A percentile compares a stretch with the other conserved stretches of the same genome.
Evolutionary conservation across 257 asterid genomes (phyloP).

Genomic region (Euphrasia confusa): DNA sequence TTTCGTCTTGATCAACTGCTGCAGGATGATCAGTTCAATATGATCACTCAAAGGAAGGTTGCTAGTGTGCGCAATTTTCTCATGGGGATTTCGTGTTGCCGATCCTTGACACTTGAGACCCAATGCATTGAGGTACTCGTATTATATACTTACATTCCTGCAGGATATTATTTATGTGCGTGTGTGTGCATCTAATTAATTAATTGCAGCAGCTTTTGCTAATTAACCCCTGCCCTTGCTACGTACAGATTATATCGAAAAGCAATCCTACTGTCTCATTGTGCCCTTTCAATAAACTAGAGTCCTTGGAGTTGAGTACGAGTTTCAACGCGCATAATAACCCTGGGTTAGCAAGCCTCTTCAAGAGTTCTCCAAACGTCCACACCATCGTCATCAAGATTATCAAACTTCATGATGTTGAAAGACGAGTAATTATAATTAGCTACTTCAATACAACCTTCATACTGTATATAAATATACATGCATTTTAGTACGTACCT

Average conservation of each 20-base stretch:
- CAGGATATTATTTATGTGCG: too few species aligned
- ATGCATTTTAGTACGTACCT: too few species aligned
- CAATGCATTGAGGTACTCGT: conserved; percentile 71
- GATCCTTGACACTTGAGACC: conserved; percentile 45
- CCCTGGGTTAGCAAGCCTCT: conserved; percentile 52
- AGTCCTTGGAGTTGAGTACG: conserved; percentile 52
- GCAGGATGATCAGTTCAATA: conserved; percentile 22
- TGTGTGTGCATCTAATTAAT: too few species aligned
- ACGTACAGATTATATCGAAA: conserved; percentile 66
- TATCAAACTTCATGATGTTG: conserved; percentile 24
- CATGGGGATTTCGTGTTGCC: conserved; percentile 56
- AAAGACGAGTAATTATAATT: conserved; percentile 43
- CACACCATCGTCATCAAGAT: conserved; percentile 58
- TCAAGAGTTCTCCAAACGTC: conserved; percentile 45
- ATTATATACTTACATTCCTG: too few species aligned
- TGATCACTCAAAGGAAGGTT: conserved; percentile 35
- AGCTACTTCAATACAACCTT: conserved; percentile 27
- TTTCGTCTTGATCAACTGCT: conserved; percentile 15
- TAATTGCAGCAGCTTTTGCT: too few species aligned
- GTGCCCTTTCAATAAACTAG: conserved; percentile 43
- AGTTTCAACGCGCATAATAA: conserved; percentile 53
- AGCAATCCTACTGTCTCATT: conserved; percentile 34
- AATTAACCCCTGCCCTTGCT: too few species aligned
- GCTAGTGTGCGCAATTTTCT: conserved; percentile 49
- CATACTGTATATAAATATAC: too few species aligned